Base-by-base conservation (phyloP, 148 eudicot species). In the Rhododendron henanense region DNA sequence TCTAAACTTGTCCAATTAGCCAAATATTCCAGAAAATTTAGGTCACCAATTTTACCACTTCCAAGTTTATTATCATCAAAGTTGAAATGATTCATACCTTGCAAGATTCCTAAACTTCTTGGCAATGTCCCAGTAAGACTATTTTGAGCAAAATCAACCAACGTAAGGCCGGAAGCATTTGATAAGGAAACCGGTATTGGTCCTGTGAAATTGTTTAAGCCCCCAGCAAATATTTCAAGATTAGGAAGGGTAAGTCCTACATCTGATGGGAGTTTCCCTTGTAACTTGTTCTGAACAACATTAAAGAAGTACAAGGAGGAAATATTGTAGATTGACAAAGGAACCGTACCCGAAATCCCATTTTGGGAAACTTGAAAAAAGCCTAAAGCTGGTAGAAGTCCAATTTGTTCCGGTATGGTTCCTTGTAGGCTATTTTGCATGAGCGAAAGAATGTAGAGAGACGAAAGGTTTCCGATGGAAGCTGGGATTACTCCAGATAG, bases 401-500 rank as follows among this genome's bases (percentile, higher is more conserved):
- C 83, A 71, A 89, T 23, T 65, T 84, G 67, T 10, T 21, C 21
- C 1, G 89, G 89, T 10, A 89, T 85, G 33, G 39, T 47, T 25
- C 91, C 88, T 2, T 35, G 33, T n/a, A 89, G 53, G 11, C 23
- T 25, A 37, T 88, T 87, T 15, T 6, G 3, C 14, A 47, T 0
- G 44, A 18, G 19, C 19, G 84, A 77, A 28, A 92, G 39, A 19
- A 0, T 1, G 0, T 31, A 31, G 3, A 90, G 84, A 21, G 84
- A 81, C 61, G 93, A 79, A 14, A 92, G 57, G 18, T 92, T 92
- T 5, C 82, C 89, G 8, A 90, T 37, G 10, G 80, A 88, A 77
- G 87, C 41, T n/a, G 89, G 91, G 69, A 90, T 78, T 14, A 28
- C 77, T 6, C 95, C 92, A 19, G 77, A 87, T 8, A 93, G 6